Conservation (phyloP, 805 yeast genomes). For the Vanderwaltozyma verrucispora region DNA sequence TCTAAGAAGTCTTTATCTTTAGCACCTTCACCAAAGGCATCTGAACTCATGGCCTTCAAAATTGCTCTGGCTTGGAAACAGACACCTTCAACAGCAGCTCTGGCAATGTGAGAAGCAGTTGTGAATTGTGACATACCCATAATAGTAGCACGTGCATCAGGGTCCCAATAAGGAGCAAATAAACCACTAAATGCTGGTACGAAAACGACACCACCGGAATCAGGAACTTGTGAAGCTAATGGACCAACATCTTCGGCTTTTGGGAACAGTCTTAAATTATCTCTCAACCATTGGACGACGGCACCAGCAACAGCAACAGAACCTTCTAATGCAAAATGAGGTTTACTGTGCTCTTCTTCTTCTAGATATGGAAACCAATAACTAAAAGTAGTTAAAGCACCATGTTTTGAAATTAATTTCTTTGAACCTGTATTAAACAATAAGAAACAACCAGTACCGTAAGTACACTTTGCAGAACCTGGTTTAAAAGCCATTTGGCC, state of each 20-base stretch:
- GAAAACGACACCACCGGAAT: conserved; percentile 86
- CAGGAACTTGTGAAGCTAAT: conserved; percentile 68
- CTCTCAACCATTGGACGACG: conserved; percentile 87
- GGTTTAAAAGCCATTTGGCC: conserved; percentile 80
- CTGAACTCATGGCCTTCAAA: conserved; percentile 79
- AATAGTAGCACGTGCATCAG: conserved; percentile 84
- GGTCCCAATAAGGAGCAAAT: conserved; percentile 94
- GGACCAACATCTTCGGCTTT: conserved; percentile 85
- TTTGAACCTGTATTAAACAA: conserved; percentile 75
- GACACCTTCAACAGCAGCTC: conserved; percentile 93
- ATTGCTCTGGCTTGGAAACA: conserved; percentile 91
- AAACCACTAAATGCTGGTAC: conserved; percentile 93
- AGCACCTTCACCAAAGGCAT: conserved; percentile 52
- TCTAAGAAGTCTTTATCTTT: conserved; percentile 40
- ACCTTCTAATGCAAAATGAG: conserved; percentile 88
- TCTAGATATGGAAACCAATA: conserved; percentile 71
- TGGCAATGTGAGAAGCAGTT: conserved; percentile 82
- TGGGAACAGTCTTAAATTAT: conserved; percentile 73
- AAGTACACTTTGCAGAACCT: conserved; percentile 90
- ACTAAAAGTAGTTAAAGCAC: conserved; percentile 82
- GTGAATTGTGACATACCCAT: conserved; percentile 90
- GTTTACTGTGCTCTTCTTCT: conserved; percentile 32
- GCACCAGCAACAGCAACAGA: conserved; percentile 95
- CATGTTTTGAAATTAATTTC: conserved; percentile 64
- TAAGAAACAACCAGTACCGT: conserved; percentile 92